Evolutionary conservation across 129 eudicot species (phyloP).

Genomic region (Tagetes erecta): DNA sequence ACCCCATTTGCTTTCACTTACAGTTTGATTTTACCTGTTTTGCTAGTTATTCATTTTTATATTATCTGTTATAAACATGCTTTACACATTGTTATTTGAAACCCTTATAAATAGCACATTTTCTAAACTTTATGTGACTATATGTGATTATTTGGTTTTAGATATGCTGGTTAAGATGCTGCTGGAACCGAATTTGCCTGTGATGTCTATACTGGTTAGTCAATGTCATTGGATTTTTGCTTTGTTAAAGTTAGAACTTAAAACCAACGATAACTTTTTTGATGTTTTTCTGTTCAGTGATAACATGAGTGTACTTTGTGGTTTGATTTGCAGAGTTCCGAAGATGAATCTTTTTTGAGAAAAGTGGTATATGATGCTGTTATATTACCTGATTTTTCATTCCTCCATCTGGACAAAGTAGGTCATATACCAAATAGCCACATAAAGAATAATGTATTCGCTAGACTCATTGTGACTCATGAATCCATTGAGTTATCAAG

Average conservation of each 20-base stretch:
- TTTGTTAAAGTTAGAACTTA: not conserved
- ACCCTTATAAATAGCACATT: not conserved
- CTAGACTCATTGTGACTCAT: conserved; percentile 63
- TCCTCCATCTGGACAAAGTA: conserved; percentile 51
- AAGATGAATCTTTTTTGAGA: conserved; percentile 51
- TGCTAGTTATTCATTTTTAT: not conserved
- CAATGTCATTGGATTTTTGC: not conserved
- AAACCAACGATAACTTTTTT: not conserved
- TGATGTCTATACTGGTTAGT: conserved; percentile 63
- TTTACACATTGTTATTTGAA: not conserved
- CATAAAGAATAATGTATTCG: conserved; percentile 41
- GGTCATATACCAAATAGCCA: conserved; percentile 44
- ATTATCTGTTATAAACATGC: not conserved
- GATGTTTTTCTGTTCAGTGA: not conserved
- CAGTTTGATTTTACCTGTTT: not conserved
- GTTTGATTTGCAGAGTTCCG: conserved; percentile 53
- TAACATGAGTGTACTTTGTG: not conserved
- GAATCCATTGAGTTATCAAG: conserved; percentile 63
- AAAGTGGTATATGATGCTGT: conserved; percentile 62
- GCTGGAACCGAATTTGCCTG: conserved; percentile 53
- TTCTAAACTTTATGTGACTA: no score
- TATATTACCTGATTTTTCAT: conserved; percentile 64
- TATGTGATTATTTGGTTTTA: conserved; percentile 35
- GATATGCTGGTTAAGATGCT: conserved; percentile 62
- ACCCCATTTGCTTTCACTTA: not conserved